Conservation (phyloP, 2,329 filamentous ascomycete genomes). For the Beauveria scarabaeidicola region DNA sequence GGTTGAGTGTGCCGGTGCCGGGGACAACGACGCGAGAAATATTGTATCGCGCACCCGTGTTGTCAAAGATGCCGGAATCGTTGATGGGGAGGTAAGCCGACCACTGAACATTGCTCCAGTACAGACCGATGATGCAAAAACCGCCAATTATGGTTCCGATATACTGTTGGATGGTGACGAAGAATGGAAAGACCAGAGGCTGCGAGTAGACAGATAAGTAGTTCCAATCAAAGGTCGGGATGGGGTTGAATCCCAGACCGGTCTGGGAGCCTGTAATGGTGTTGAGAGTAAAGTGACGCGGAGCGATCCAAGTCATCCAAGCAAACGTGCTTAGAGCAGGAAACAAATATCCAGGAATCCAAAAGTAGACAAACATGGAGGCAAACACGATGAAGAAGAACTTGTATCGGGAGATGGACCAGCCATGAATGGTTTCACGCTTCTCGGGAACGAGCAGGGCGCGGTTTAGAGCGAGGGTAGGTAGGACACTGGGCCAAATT, state of each 20-base stretch:
- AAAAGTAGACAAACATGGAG: conserved; percentile 36
- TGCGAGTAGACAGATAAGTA: background rate
- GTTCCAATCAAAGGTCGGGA: conserved; percentile 17
- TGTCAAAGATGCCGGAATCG: conserved; percentile 35
- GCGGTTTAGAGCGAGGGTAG: conserved; percentile 15
- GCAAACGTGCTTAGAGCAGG: conserved; percentile 33
- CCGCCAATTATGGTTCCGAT: conserved; percentile 5
- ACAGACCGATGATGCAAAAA: conserved; percentile 1
- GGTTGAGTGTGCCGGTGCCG: conserved; percentile 13
- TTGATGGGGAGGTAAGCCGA: conserved; percentile 41
- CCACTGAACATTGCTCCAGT: conserved; percentile 30
- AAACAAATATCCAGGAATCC: conserved; percentile 36
- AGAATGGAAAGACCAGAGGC: conserved; percentile 10
- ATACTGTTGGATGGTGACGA: conserved; percentile 5
- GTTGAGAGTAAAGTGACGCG: conserved; percentile 31
- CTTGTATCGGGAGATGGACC: conserved; percentile 32
- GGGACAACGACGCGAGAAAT: conserved; percentile 34
- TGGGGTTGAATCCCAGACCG: conserved; percentile 8
- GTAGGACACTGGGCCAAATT: conserved; percentile 18
- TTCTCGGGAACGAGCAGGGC: conserved; percentile 23
- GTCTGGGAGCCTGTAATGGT: conserved; percentile 2
- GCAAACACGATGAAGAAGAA: conserved; percentile 30
- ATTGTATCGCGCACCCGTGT: conserved; percentile 32
- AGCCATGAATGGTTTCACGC: conserved; percentile 30
- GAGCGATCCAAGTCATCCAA: conserved; percentile 40